Base-by-base conservation (phyloP, 2,329 filamentous ascomycete genomes). In the Lecanosticta acicola region DNA sequence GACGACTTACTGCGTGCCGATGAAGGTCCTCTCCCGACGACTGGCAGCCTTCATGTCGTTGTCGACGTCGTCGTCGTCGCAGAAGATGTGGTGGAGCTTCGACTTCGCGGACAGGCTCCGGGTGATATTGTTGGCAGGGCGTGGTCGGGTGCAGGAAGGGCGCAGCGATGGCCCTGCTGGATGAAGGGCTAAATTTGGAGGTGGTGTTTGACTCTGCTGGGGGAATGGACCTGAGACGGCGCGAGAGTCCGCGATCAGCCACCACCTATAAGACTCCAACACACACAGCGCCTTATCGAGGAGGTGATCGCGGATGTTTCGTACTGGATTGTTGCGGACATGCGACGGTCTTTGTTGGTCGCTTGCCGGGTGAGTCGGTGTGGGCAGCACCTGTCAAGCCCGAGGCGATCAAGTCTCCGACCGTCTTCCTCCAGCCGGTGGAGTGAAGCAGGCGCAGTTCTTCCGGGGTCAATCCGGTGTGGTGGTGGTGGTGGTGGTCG, bases 1-100 rank as follows among this genome's bases (percentile, higher is more conserved):
- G 24, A n/a, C n/a, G 5, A 29, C 24, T 29, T 11, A 29, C 24
- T 29, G 24, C 11, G 19, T 89, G 37, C 93, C 93, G 44, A 97
- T 86, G 69, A 96, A 97, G 1, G 91, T 98, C 64, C 93, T 80
- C 70, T 97, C 91, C 63, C 90, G 79, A 63, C 93, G 80, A 55
- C 59, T 58, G 20, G 58, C 56, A 11, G 50, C 53, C 42, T 60
- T 61, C 24, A 57, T 48, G 43, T 59, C 58, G n/a, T n/a, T n/a
- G n/a, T n/a, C n/a, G n/a, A n/a, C n/a, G n/a, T n/a, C n/a, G n/a
- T n/a, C n/a, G 41, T 59, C 63, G 57, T 51, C 62, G 56, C 49
- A 53, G 37, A 56, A 56, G 37, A 49, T 49, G 36, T 56, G 45
- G 43, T 59, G 36, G 13, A 32, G 51, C 43, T 52, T 49, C 41